phyloP scores from a whole-genome alignment of 352 stramenopile genomes.

The Pythium sp. region DNA sequence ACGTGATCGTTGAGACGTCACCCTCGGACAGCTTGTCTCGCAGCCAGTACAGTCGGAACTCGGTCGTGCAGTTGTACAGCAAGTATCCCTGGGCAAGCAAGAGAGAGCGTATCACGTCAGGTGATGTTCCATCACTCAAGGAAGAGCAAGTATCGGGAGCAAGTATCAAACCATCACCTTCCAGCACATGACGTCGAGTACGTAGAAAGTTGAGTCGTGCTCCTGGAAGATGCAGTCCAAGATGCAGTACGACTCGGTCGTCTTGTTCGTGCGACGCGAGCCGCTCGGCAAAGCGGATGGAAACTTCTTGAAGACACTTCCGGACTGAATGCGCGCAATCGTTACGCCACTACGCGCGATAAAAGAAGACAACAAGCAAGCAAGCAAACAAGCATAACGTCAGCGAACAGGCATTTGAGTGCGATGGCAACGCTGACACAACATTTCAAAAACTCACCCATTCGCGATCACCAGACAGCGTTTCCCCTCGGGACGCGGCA shows the following conservation, averaged over 20 bases:
- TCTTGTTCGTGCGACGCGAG: conserved; percentile 73
- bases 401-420: conserved; percentile 1
- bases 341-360: conserved; percentile 55
- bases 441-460: conserved; percentile 37
- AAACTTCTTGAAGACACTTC: conserved; percentile 84
- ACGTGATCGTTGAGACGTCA: conserved; percentile 33
- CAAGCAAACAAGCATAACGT: conserved; percentile 3
- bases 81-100: conserved; percentile 58
- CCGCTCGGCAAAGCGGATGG: conserved; percentile 77
- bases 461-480: conserved; percentile 87
- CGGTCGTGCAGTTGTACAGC: conserved; percentile 91
- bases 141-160: not conserved
- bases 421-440: conserved; percentile 1
- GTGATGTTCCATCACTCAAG: not conserved
- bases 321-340: conserved; percentile 73
- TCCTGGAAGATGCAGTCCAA: conserved; percentile 92
- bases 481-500: conserved; percentile 90
- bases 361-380: not conserved
- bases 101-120: not conserved
- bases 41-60: conserved; percentile 92
- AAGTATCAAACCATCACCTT: conserved; percentile 41
- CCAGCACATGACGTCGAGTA: conserved; percentile 94
- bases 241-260: conserved; percentile 82
- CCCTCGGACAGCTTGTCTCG: conserved; percentile 88
- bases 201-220: conserved; percentile 85